Base-by-base conservation (phyloP, 352 stramenopile species). In the Elongisporangium anandrum region DNA sequence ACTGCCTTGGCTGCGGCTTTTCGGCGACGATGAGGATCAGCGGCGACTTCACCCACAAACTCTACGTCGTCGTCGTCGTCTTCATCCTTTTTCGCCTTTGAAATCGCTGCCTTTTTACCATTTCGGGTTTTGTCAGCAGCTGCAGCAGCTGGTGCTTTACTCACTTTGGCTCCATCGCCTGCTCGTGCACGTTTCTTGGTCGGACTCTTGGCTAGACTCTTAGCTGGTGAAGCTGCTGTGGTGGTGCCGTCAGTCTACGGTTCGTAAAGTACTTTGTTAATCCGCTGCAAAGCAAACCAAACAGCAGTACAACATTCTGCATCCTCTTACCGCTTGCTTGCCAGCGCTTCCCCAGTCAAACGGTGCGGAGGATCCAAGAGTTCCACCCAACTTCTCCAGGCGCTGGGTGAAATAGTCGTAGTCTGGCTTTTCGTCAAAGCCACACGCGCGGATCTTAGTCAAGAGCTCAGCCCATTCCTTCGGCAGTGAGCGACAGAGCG, bases 361-460 rank as follows among this genome's bases (percentile, higher is more conserved):
- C 6, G 77, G 64, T 2, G 71, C 65, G 0, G 56, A 62, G 0
- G 47, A 70, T 7, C 73, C 61, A 5, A 67, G 60, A 53, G 74
- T 77, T 12, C 72, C 71, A 16, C 74, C 79, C 16, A 94, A 60
- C 24, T 79, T 83, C n/a, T 65, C 57, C 19, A 90, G 71, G 39
- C 85, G 66, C 41, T 77, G 61, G 4, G 52, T 54, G 48, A 85
- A 92, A 45, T 82, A 90, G 8, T 80, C 81, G 53, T 94, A 94
- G 52, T 93, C 81, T 20, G 85, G 85, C 22, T 84, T 79, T 21
- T 90, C 79, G 47, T 93, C 85, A 54, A 92, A 94, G 10, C 60
- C 71, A 48, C 75, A 88, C 1, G 53, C 64, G 26, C 81, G 83
- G 13, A 86, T 84, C 9, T 68, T 67, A 34, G 71, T 66, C n/a